Evolutionary conservation across 1,284 basidiomycete genomes (phyloP).

Genomic region (Gomphus sp.): DNA sequence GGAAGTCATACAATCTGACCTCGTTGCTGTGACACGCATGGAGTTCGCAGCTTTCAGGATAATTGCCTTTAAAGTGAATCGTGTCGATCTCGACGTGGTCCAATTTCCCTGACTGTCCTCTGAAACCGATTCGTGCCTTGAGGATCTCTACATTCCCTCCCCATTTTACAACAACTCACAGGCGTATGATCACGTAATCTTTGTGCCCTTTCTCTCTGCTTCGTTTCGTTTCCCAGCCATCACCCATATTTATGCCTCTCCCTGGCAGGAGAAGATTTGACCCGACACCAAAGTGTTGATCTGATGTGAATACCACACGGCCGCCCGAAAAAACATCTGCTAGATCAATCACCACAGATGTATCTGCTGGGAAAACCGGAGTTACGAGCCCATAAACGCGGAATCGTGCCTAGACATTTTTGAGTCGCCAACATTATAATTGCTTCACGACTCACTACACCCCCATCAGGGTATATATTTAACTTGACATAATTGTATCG

Average conservation of each 20-base stretch:
- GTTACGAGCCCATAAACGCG: slow-evolving; percentile 78
- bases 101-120: slow-evolving; percentile 58
- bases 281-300: slow-evolving; percentile 94
- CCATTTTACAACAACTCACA: slow-evolving; percentile 41
- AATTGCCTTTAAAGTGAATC: slow-evolving; percentile 94
- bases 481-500: slow-evolving; percentile 79
- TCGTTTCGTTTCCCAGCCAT: slow-evolving; percentile 97
- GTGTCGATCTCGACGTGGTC: slow-evolving; percentile 87
- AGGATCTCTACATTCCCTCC: neutral
- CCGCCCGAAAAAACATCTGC: slow-evolving; percentile 90
- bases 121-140: neutral
- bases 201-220: slow-evolving; percentile 73
- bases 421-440: slow-evolving; percentile 8
- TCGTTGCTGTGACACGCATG: slow-evolving; percentile 50
- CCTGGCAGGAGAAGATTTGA: slow-evolving; percentile 89
- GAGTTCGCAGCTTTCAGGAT: slow-evolving; percentile 82
- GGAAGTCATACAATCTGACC: slow-evolving; percentile 26
- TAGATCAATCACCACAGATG: slow-evolving; percentile 61
- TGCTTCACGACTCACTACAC: slow-evolving; percentile 55
- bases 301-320: slow-evolving; percentile 68
- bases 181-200: slow-evolving; percentile 86
- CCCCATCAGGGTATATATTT: slow-evolving; percentile 95
- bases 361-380: slow-evolving; percentile 49
- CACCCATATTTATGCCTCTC: slow-evolving; percentile 90
- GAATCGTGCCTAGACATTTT: slow-evolving; percentile 62